Conservation (phyloP, 1,139 yeast genomes). For the Hansenula lynferdii region DNA sequence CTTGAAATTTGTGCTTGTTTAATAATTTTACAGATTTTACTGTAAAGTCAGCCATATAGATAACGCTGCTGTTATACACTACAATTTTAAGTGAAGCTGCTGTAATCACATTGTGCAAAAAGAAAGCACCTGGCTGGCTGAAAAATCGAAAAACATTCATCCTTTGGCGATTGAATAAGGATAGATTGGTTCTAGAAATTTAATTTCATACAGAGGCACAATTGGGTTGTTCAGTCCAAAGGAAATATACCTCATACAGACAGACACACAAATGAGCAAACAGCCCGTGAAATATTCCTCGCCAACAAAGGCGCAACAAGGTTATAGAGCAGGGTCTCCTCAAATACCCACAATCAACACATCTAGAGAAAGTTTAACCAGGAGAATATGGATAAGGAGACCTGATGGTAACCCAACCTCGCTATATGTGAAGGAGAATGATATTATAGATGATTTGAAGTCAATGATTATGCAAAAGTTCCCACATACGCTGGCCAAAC, state of each 20-base stretch:
- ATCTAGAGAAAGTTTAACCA: constrained; percentile 2
- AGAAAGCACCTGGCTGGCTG: no score
- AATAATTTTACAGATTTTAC: no score
- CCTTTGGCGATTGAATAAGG: no score
- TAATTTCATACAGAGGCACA: no score
- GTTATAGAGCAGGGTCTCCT: constrained; percentile 3
- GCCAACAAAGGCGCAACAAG: not conserved
- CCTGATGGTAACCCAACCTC: constrained; percentile 65
- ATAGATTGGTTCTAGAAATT: no score
- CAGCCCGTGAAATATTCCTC: constrained; percentile 2
- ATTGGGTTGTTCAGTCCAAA: no score
- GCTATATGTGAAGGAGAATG: constrained; percentile 45
- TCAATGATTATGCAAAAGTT: constrained; percentile 52
- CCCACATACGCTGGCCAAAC: constrained; percentile 62
- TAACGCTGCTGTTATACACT: no score
- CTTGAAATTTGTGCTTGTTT: no score
- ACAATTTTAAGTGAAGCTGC: no score
- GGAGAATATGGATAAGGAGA: constrained; percentile 62
- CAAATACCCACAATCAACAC: constrained; percentile 6
- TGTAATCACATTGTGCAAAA: no score
- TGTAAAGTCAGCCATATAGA: no score
- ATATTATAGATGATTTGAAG: constrained; percentile 73
- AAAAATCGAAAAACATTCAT: no score
- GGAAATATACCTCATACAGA: not conserved
- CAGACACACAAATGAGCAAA: not conserved